Percentiles rank a stretch among this genome's conserved stretches.
Conservation (phyloP, 768 basidiomycete species). For the Russula griseocarnosa region DNA sequence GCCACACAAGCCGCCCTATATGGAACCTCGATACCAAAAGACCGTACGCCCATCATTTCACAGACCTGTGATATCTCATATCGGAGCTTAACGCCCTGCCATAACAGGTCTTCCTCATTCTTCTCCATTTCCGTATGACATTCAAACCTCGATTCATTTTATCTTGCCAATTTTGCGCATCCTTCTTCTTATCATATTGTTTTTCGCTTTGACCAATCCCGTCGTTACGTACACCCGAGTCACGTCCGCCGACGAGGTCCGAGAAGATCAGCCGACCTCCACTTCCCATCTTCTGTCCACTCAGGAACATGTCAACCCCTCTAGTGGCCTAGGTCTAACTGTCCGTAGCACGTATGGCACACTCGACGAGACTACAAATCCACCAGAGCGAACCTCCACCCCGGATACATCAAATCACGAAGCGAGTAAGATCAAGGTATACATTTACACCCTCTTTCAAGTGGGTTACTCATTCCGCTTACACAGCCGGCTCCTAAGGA, state of each 20-base stretch:
- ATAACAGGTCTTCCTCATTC: constrained; percentile 22
- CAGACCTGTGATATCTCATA: neutral
- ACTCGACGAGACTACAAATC: constrained; percentile 52
- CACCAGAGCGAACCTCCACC: constrained; percentile 51
- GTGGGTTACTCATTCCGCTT: constrained; percentile 17
- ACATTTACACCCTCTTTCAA: constrained; percentile 7
- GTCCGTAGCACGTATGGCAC: constrained; percentile 69
- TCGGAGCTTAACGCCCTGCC: constrained; percentile 4
- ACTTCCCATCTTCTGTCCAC: constrained; percentile 56
- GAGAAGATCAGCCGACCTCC: constrained; percentile 38
- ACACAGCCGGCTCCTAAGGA: constrained; percentile 34
- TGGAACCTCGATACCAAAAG: constrained; percentile 40
- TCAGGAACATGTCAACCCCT: constrained; percentile 42
- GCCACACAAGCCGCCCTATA: constrained; percentile 55
- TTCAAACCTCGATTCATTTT: constrained; percentile 45
- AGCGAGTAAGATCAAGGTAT: constrained; percentile 30
- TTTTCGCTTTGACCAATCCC: constrained; percentile 60
- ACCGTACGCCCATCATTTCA: constrained; percentile 24
- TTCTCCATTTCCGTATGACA: constrained; percentile 32
- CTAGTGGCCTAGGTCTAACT: constrained; percentile 54
- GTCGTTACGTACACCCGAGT: constrained; percentile 59
- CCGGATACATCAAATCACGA: constrained; percentile 35
- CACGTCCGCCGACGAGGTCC: constrained; percentile 39
- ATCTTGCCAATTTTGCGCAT: constrained; percentile 62
- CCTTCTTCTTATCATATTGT: constrained; percentile 55